phyloP scores from a whole-genome alignment of 768 basidiomycete species.

The Trametes gibbosa region DNA sequence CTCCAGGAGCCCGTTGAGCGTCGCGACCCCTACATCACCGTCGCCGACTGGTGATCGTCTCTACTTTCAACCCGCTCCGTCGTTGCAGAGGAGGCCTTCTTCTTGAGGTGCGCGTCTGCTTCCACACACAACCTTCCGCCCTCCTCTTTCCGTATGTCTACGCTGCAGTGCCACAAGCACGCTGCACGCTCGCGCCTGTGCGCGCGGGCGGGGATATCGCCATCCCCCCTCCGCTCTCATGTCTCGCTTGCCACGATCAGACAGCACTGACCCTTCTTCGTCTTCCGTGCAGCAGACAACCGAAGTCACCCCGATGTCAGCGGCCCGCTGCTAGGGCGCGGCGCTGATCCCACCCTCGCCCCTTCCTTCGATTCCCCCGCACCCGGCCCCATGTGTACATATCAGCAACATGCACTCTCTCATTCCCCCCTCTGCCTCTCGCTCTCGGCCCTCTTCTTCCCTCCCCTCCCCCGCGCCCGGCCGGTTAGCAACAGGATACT shows the following conservation, averaged over 20 bases:
- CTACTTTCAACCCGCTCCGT: too few relatives aligned
- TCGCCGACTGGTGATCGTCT: constrained; percentile 16
- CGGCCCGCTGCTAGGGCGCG: neutral
- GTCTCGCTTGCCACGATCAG: neutral
- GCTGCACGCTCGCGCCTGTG: neutral
- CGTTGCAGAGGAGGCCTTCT: neutral
- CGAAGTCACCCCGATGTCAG: neutral
- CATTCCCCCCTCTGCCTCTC: too few relatives aligned
- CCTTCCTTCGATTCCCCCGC: neutral
- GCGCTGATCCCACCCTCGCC: neutral
- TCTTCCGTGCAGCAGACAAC: neutral
- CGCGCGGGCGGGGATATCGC: too few relatives aligned
- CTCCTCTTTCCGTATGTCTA: neutral
- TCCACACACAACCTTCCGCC: too few relatives aligned
- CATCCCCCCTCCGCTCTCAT: neutral
- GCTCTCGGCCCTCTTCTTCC: too few relatives aligned
- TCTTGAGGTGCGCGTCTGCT: neutral
- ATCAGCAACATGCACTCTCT: too few relatives aligned
- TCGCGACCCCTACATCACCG: constrained; percentile 17
- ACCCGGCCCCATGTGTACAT: neutral
- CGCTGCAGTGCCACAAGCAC: neutral
- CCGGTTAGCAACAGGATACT: too few relatives aligned
- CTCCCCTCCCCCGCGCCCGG: too few relatives aligned
- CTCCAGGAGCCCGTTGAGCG: constrained; percentile 12
- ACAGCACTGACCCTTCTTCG: neutral